Base-by-base conservation (phyloP, 2,329 filamentous ascomycete species). In the Akanthomyces muscarius region DNA sequence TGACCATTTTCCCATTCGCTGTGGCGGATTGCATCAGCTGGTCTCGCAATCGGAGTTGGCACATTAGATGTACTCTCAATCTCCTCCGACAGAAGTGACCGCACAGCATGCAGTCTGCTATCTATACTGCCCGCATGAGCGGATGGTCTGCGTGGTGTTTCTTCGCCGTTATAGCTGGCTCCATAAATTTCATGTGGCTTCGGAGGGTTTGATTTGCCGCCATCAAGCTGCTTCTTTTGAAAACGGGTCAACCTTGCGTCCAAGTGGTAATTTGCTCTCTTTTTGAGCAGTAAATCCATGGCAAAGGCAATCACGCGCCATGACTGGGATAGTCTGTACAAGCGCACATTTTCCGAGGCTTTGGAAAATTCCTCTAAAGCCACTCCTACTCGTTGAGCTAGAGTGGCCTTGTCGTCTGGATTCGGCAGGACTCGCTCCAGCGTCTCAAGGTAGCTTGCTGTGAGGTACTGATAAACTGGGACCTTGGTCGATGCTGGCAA, bases 31-130 rank as follows among this genome's bases (percentile, higher is more conserved):
- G 78, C 75, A 21, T 78, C 75, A 1, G 81, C 77, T 4, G 86
- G 83, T 16, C 82, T 77, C 2, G 81, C 85, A 6, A 87, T 71
- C 0, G 86, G 86, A 0, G 86, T 89, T 1, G 84, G 76, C 30
- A 85, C 78, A 65, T 87, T 87, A 1, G 86, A 88, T 7, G 84
- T 87, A 70, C 83, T 88, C 65, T 86, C 85, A 23, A 85, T 78
- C 62, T 86, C 85, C 62, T 84, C 79, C 0, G 82, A 73, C 0
- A 86, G 74, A 3, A 85, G 72, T 0, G 83, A 84, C 30, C 78
- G 77, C 14, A 75, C 73, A 1, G 69, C 68, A 13, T 71, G 57
- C 25, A 76, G 74, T 41, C 74, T 74, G 55, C 69, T 25, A 68
- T 72, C 58, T 69, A 74, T 25, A 71, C 73, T 65, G 48, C 68